Evolutionary conservation across 192 early-diverging fungal species (phyloP).

Genomic region (Chytriomyces hyalinus): DNA sequence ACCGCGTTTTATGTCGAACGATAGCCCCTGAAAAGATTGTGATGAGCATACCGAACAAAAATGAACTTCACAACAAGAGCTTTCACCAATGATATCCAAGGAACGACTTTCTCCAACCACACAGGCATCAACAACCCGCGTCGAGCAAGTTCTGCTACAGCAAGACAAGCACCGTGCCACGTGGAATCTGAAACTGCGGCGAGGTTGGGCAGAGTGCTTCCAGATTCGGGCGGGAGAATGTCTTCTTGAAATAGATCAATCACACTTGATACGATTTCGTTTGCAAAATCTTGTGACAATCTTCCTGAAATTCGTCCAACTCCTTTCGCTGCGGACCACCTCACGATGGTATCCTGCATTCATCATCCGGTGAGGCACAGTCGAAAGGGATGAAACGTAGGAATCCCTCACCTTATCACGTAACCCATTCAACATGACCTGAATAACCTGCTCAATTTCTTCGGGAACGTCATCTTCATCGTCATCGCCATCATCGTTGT

Average conservation of each 20-base stretch:
- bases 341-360: constrained; percentile 84
- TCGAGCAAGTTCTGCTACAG: constrained; percentile 89
- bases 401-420: constrained; percentile 67
- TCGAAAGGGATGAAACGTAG: background rate
- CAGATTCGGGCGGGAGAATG: constrained; percentile 38
- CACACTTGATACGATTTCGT: constrained; percentile 81
- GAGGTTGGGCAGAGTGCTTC: constrained; percentile 2
- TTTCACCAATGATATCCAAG: constrained; percentile 75
- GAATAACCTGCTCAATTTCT: constrained; percentile 81
- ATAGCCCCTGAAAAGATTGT: constrained; percentile 60
- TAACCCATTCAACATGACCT: constrained; percentile 80
- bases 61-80: background rate
- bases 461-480: constrained; percentile 80
- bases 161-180: constrained; percentile 94
- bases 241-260: constrained; percentile 85
- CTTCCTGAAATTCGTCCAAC: constrained; percentile 86
- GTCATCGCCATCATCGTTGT: constrained; percentile 51
- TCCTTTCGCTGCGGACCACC: constrained; percentile 98
- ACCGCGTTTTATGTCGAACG: constrained; percentile 88
- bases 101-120: constrained; percentile 70
- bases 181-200: constrained; percentile 83
- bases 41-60: constrained; percentile 6
- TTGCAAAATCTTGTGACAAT: constrained; percentile 76
- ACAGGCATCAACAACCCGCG: constrained; percentile 82
- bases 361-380: background rate